Percentiles rank a stretch among this genome's conserved stretches.
phyloP scores from a whole-genome alignment of 2,329 filamentous ascomycete species.

The Pyrenochaeta sp. region DNA sequence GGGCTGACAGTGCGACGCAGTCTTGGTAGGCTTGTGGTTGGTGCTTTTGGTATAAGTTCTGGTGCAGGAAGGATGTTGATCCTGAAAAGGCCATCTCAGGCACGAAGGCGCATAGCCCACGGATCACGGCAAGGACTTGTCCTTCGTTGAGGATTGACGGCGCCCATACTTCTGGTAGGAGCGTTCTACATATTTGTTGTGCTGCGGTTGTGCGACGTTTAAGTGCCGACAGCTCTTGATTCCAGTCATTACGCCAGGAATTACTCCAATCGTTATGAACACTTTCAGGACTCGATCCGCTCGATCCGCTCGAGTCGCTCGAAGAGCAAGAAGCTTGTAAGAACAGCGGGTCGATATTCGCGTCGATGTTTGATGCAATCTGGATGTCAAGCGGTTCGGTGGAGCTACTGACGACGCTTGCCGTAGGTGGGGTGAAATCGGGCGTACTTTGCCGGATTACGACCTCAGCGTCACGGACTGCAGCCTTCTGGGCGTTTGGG shows the following conservation, averaged over 20 bases:
- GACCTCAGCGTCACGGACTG: constrained; percentile 33
- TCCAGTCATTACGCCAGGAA: constrained; percentile 13
- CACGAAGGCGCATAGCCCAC: constrained; percentile 26
- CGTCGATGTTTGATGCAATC: constrained; percentile 1
- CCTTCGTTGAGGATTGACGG: constrained; percentile 21
- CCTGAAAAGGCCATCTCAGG: constrained; percentile 34
- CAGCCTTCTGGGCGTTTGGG: constrained; percentile 23
- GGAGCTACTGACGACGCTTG: constrained; percentile 6
- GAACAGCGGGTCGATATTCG: constrained; percentile 13
- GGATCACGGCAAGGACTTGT: constrained; percentile 24
- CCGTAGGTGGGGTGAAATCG: constrained; percentile 19
- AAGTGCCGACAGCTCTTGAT: neutral
- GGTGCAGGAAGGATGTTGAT: constrained; percentile 34
- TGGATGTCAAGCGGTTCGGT: constrained; percentile 3
- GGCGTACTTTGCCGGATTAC: constrained; percentile 35
- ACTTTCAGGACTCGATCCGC: constrained; percentile 23
- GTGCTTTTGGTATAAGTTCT: constrained; percentile 25
- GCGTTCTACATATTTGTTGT: neutral
- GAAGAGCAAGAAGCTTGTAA: constrained; percentile 12
- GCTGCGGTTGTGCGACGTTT: constrained; percentile 1
- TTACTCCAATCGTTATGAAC: neutral
- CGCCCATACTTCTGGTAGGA: constrained; percentile 25
- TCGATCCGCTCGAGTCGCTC: neutral
- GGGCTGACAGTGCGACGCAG: constrained; percentile 30
- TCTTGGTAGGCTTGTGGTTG: constrained; percentile 39